Percentiles rank a stretch among this genome's conserved stretches.
Evolutionary conservation across 371 early-diverging fungal species (phyloP).

Genomic region (Thermomucor indicae-seudaticae): DNA sequence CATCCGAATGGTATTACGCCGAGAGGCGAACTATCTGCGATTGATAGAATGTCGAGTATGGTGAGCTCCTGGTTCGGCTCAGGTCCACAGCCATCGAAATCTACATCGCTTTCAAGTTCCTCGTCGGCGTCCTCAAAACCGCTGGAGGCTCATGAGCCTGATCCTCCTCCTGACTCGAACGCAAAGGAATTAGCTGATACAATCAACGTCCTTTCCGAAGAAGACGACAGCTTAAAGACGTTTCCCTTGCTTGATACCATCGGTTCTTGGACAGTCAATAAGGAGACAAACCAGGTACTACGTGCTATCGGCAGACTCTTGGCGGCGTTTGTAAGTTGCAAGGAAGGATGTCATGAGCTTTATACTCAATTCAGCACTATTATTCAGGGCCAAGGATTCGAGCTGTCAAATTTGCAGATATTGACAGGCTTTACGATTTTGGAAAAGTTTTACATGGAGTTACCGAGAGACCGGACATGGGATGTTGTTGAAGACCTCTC

Average conservation of each 20-base stretch:
- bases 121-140: not conserved
- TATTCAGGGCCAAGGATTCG: constrained; percentile 72
- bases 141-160: constrained; percentile 6
- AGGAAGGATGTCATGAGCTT: not conserved
- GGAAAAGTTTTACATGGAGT: constrained; percentile 54
- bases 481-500: constrained; percentile 37
- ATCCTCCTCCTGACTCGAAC: constrained; percentile 2
- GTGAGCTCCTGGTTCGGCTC: constrained; percentile 1
- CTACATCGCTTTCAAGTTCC: not conserved
- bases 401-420: constrained; percentile 71
- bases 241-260: constrained; percentile 34
- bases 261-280: constrained; percentile 48
- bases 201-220: constrained; percentile 15
- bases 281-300: constrained; percentile 62
- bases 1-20: not conserved
- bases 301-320: constrained; percentile 61
- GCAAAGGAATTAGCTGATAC: not conserved
- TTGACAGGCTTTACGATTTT: constrained; percentile 65
- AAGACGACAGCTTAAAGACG: constrained; percentile 22
- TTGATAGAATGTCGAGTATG: not conserved
- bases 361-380: not conserved
- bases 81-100: not conserved
- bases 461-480: constrained; percentile 42
- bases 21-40: not conserved
- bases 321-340: constrained; percentile 58